Conservation (phyloP, 768 basidiomycete genomes). For the Lactarius tabidus region DNA sequence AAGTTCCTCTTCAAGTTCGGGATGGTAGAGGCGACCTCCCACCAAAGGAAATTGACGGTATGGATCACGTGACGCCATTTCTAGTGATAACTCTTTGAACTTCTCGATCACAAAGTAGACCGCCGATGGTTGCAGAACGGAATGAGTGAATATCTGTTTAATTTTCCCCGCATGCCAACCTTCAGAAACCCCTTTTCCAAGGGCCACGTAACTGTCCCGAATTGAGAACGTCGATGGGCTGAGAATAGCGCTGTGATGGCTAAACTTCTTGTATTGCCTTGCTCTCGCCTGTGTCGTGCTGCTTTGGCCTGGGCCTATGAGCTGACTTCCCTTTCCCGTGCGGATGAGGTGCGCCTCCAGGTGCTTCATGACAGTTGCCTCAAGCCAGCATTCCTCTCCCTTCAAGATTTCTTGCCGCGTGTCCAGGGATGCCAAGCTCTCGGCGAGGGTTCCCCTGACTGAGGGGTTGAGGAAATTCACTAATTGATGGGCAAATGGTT, state of each 20-base stretch:
- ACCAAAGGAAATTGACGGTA: not conserved
- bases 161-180: slow-evolving; percentile 7
- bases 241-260: not conserved
- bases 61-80: not conserved
- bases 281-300: not conserved
- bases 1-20: not conserved
- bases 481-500: not conserved
- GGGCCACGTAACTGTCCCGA: not conserved
- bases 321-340: not conserved
- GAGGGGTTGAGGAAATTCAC: not conserved
- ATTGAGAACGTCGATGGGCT: not conserved
- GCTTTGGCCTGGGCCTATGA: not conserved
- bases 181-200: not conserved
- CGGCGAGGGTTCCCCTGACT: not conserved
- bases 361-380: not conserved
- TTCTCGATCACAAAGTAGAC: slow-evolving; percentile 3
- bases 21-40: not conserved
- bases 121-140: not conserved
- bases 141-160: slow-evolving; percentile 3
- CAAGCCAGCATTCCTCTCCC: not conserved
- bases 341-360: not conserved
- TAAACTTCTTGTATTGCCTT: not conserved
- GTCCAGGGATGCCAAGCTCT: not conserved
- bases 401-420: not conserved
- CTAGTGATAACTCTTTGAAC: not conserved